These are phyloP conservation scores for Stephanodiscus triporus DNA, from an alignment of 108 stramenopile genomes.

Conservation along the genomic window DNA sequence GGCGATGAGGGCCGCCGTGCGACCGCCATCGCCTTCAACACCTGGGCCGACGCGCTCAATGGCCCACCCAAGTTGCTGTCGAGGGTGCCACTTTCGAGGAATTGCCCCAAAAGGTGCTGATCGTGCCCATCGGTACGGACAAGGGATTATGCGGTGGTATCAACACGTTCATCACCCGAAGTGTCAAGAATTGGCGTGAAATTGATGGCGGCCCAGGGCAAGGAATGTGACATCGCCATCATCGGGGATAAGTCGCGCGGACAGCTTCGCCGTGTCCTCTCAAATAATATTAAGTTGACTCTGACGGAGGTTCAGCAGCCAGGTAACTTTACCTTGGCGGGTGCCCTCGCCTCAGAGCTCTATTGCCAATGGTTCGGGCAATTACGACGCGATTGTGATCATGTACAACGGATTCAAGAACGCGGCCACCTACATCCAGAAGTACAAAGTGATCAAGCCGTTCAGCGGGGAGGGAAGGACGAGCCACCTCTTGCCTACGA, in stretches of 20 bases:
- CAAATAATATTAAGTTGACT: conserved; percentile 65
- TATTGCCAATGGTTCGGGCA: conserved; percentile 73
- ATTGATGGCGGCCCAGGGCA: conserved; percentile 74
- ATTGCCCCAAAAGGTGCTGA: conserved; percentile 84
- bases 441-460: conserved; percentile 85
- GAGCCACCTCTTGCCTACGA: conserved; percentile 89
- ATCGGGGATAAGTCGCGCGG: conserved; percentile 98
- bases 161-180: conserved; percentile 95
- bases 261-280: conserved; percentile 81
- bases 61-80: conserved; percentile 54
- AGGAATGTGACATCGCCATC: conserved; percentile 86
- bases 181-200: conserved; percentile 61
- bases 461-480: conserved; percentile 68
- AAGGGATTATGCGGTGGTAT: conserved; percentile 99
- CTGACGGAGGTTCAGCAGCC: conserved; percentile 82
- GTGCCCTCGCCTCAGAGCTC: conserved; percentile 81
- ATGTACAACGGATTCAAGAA: conserved; percentile 88
- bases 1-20: conserved; percentile 92
- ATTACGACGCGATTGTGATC: conserved; percentile 85
- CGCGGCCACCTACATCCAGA: conserved; percentile 83
- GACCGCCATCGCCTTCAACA: conserved; percentile 80
- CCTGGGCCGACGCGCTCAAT: conserved; percentile 70
- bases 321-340: conserved; percentile 81
- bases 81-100: conserved; percentile 82
- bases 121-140: conserved; percentile 95